phyloP scores from a whole-genome alignment of 257 asterid species.

The Linaria vulgaris region DNA sequence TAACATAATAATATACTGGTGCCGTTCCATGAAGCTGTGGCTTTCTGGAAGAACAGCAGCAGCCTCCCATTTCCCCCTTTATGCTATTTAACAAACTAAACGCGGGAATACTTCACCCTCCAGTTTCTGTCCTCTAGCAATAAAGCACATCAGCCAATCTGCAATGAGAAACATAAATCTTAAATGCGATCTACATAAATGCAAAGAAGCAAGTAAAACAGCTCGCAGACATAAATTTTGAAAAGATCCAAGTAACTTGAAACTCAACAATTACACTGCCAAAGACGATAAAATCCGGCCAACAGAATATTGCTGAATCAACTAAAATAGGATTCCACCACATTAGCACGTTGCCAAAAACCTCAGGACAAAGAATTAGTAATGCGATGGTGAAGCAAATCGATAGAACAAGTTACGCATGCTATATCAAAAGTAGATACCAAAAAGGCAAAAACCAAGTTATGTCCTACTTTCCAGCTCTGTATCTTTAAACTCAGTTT shows the following conservation, averaged over 20 bases:
- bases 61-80: conserved; percentile 67
- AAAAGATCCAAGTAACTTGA: conserved; percentile 7
- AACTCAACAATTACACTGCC: too few relatives aligned
- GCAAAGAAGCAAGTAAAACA: conserved; percentile 1
- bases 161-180: conserved; percentile 19
- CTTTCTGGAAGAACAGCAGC: conserved; percentile 77
- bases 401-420: neutral
- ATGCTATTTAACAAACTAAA: conserved; percentile 13
- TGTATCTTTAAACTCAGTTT: neutral
- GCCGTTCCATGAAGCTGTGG: conserved; percentile 69
- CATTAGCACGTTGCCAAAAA: neutral
- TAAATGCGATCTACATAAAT: neutral
- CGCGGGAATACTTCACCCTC: neutral
- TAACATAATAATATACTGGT: conserved; percentile 68
- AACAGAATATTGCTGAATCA: neutral
- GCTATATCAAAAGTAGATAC: neutral
- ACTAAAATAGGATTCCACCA: too few relatives aligned
- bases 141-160: conserved; percentile 1
- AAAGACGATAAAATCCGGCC: neutral
- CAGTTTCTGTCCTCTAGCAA: conserved; percentile 7
- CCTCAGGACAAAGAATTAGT: too few relatives aligned
- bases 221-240: neutral
- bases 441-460: neutral
- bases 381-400: neutral
- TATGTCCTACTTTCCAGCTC: neutral